Conservation (phyloP, 2,329 filamentous ascomycete genomes). For the Xylogone sp. region DNA sequence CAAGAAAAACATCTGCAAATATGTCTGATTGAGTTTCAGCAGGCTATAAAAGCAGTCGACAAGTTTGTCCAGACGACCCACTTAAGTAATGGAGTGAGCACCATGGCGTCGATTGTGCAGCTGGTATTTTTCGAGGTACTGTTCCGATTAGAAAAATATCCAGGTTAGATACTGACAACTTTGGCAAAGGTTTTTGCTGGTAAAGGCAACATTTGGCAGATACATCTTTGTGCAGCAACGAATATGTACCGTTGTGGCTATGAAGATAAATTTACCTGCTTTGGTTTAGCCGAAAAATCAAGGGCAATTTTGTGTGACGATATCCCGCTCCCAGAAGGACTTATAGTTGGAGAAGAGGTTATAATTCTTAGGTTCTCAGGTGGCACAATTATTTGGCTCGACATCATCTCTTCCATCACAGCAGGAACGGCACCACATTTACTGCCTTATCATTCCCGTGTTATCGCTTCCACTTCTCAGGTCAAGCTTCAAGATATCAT, state of each 20-base stretch:
- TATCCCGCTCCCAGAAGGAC: slow-evolving; percentile 6
- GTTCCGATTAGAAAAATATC: slow-evolving; percentile 24
- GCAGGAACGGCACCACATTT: slow-evolving; percentile 39
- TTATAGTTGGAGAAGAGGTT: slow-evolving; percentile 40
- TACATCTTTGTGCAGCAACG: slow-evolving; percentile 22
- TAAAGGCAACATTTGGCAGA: slow-evolving; percentile 16
- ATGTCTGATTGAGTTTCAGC: too few species aligned
- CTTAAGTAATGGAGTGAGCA: too few species aligned
- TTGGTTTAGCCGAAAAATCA: slow-evolving; percentile 10
- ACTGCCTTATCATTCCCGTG: slow-evolving; percentile 33
- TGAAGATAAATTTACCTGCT: background rate
- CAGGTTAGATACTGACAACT: slow-evolving; percentile 39
- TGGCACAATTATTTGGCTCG: slow-evolving; percentile 43
- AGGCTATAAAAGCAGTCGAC: too few species aligned
- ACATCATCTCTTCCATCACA: slow-evolving; percentile 46
- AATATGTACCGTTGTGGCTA: slow-evolving; percentile 11
- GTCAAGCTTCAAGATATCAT: slow-evolving; percentile 43
- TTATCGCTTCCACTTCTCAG: slow-evolving; percentile 35
- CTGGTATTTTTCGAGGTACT: slow-evolving; percentile 47
- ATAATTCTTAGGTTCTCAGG: slow-evolving; percentile 41
- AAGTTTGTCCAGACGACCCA: too few species aligned
- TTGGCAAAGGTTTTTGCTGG: slow-evolving; percentile 40
- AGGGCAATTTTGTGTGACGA: slow-evolving; percentile 2
- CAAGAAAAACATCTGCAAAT: too few species aligned
- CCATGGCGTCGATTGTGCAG: slow-evolving; percentile 49